A percentile compares a stretch with the other conserved stretches of the same genome.
phyloP scores from a whole-genome alignment of 768 basidiomycete genomes.

The Mycena vitilis region DNA sequence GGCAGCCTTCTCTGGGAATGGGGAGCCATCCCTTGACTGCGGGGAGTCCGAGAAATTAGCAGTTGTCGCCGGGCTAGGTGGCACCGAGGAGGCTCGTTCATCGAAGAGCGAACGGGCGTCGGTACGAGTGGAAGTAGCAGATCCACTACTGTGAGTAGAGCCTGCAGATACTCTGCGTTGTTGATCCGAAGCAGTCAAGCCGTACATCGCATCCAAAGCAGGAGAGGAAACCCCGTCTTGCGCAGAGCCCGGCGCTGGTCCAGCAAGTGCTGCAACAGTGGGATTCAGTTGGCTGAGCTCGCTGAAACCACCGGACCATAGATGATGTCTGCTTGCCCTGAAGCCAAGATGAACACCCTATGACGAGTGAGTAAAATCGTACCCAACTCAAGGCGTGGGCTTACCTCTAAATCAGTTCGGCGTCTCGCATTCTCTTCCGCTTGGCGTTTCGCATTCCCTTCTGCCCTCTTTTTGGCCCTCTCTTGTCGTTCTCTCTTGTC shows the following conservation, averaged over 20 bases:
- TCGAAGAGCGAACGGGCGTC: slow-evolving; percentile 10
- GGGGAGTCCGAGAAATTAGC: neutral
- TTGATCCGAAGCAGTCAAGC: neutral
- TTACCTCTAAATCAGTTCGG: neutral
- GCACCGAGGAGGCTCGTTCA: slow-evolving; percentile 13
- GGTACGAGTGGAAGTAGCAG: slow-evolving; percentile 9
- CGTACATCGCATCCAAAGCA: neutral
- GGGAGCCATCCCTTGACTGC: slow-evolving; percentile 16
- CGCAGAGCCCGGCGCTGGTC: no score
- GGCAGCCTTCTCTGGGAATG: slow-evolving; percentile 14
- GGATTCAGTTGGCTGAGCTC: neutral
- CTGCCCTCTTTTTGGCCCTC: no score
- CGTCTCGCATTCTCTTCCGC: neutral
- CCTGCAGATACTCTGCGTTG: slow-evolving; percentile 20
- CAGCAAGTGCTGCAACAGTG: no score
- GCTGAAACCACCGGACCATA: slow-evolving; percentile 25
- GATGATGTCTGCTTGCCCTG: slow-evolving; percentile 1
- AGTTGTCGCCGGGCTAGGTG: slow-evolving; percentile 20
- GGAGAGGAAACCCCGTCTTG: no score
- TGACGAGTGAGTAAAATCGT: neutral
- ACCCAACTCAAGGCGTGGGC: no score
- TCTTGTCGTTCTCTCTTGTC: neutral
- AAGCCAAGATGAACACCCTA: slow-evolving; percentile 21
- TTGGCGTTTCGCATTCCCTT: no score
- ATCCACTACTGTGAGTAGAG: slow-evolving; percentile 15